Base-by-base conservation (phyloP, 495 filamentous ascomycete species). In the Aspergillus campestris region DNA sequence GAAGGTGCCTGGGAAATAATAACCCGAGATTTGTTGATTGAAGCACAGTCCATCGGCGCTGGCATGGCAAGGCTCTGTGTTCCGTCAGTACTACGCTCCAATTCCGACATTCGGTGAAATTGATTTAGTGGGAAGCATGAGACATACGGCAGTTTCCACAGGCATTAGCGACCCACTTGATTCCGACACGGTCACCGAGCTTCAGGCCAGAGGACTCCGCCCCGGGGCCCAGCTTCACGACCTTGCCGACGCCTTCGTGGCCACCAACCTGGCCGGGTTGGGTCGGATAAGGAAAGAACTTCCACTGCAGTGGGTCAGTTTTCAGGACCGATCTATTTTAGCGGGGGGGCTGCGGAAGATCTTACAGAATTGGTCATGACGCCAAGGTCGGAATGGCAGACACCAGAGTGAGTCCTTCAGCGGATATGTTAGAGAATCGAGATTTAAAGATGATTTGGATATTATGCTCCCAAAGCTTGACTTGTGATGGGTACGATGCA, bases 341-440 rank as follows among this genome's bases (percentile, higher is more conserved):
- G n/a, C n/a, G 11, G 42, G 27, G 34, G 29, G 9, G 8, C n/a
- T n/a, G 7, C 12, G 7, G 31, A 8, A 36, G 24, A 47, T 44
- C 48, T 39, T 61, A 71, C 67, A 7, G 60, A 57, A 52, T 79
- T 79, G 34, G 69, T 72, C 74, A 85, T 84, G 52, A 84, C 61
- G 24, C 73, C 70, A 48, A 72, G 62, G 53, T 89, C 84, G 9
- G 78, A 82, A 57, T 83, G 81, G 59, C 83, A 86, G 31, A 88
- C 79, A 39, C 84, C 83, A 1, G 77, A 80, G 49, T 86, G 82
- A 18, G 82, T 81, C 29, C 79, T 80, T 43, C 7, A 31, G 5
- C 32, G 12, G 7, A 38, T 40, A 34, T 49, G 51, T 64, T 27
- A 56, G 52, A 18, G 32, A 27, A 34, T 42, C 11, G 31, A 29